A percentile compares a stretch with the other conserved stretches of the same genome.
phyloP scores from a whole-genome alignment of 108 stramenopile species.

The Fragilaria crotonensis region DNA sequence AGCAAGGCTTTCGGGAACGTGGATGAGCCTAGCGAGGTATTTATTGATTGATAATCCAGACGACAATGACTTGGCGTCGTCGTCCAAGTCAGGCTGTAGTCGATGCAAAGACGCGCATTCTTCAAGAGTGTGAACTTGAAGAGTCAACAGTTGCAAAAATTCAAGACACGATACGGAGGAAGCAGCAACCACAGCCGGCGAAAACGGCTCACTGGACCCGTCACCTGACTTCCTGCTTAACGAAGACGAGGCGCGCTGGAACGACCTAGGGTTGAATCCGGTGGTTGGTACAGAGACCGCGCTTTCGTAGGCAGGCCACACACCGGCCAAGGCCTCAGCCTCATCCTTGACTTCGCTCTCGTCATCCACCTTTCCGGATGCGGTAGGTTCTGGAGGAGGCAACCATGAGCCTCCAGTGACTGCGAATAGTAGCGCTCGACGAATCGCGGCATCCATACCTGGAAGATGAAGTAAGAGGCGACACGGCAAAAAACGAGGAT shows the following conservation, averaged over 20 bases:
- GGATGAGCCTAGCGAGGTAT: slow-evolving; percentile 61
- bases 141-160: slow-evolving; percentile 77
- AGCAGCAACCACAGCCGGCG: slow-evolving; percentile 57
- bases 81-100: slow-evolving; percentile 59
- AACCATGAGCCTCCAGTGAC: slow-evolving; percentile 78
- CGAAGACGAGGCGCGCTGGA: slow-evolving; percentile 1
- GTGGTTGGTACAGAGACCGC: slow-evolving; percentile 14
- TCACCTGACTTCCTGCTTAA: neutral
- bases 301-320: slow-evolving; percentile 13
- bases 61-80: slow-evolving; percentile 70
- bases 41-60: slow-evolving; percentile 67
- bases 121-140: slow-evolving; percentile 84
- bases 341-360: slow-evolving; percentile 27
- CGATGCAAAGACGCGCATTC: slow-evolving; percentile 72
- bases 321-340: slow-evolving; percentile 4
- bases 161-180: slow-evolving; percentile 83
- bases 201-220: slow-evolving; percentile 44
- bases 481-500: slow-evolving; percentile 77
- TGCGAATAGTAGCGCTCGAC: slow-evolving; percentile 80
- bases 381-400: slow-evolving; percentile 62
- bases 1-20: slow-evolving; percentile 57
- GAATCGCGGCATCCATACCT: slow-evolving; percentile 75
- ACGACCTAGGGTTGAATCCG: slow-evolving; percentile 16
- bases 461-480: slow-evolving; percentile 73
- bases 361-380: slow-evolving; percentile 16